phyloP scores from a whole-genome alignment of 371 early-diverging fungal species.

The Syncephalis fuscata region DNA sequence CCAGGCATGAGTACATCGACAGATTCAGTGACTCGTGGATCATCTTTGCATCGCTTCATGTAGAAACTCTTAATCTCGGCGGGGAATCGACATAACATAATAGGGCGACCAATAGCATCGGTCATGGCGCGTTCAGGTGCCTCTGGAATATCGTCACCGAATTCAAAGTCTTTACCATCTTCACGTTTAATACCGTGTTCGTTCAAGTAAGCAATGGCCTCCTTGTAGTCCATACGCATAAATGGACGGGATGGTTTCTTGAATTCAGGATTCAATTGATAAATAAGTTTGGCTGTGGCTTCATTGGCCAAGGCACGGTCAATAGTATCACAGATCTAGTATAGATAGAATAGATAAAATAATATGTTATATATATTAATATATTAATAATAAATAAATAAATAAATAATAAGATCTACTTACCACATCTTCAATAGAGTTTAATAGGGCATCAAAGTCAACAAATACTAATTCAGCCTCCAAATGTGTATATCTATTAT shows the following conservation, averaged over 20 bases:
- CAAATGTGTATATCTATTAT: conserved; percentile 79
- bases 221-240: conserved; percentile 90
- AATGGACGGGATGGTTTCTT: conserved; percentile 80
- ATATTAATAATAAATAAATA: no score
- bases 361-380: no score
- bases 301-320: conserved; percentile 66
- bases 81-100: conserved; percentile 96
- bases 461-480: conserved; percentile 98
- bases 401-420: no score
- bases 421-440: conserved; percentile 81
- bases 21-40: conserved; percentile 82
- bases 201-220: conserved; percentile 94
- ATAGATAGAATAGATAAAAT: background rate
- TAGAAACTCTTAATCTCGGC: conserved; percentile 99
- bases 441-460: conserved; percentile 80
- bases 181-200: conserved; percentile 84
- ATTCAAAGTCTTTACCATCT: conserved; percentile 77
- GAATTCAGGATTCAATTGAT: conserved; percentile 90
- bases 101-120: conserved; percentile 91
- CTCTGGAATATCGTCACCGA: conserved; percentile 99
- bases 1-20: conserved; percentile 98
- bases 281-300: conserved; percentile 52
- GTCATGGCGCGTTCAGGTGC: conserved; percentile 97
- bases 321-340: conserved; percentile 60
- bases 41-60: conserved; percentile 85